A percentile compares a stretch with the other conserved stretches of the same genome.
These are phyloP conservation scores for Lactifluus pinguis DNA, from an alignment of 768 basidiomycete species.

Conservation along the genomic window DNA sequence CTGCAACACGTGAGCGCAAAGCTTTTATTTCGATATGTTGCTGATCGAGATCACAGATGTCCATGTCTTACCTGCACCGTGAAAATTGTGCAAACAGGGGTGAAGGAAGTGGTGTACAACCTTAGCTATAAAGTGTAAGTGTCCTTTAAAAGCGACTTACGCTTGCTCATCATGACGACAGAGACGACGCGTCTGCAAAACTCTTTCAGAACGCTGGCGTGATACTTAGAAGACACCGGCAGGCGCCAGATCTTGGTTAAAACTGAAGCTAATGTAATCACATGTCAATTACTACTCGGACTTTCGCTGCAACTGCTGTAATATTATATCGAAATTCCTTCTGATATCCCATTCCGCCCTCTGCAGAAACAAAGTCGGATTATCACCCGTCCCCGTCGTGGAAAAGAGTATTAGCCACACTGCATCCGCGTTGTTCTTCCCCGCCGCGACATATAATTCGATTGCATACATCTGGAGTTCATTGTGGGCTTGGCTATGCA, in stretches of 20 bases:
- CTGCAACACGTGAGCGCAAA: constrained; percentile 82
- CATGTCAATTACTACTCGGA: background rate
- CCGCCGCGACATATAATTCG: constrained; percentile 54
- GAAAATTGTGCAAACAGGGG: constrained; percentile 94
- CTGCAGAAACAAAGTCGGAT: constrained; percentile 41
- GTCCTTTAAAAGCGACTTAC: background rate
- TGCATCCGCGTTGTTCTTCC: constrained; percentile 59
- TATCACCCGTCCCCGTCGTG: constrained; percentile 37
- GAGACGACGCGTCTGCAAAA: constrained; percentile 73
- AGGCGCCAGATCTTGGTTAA: constrained; percentile 24
- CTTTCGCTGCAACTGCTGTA: constrained; percentile 5
- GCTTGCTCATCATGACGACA: constrained; percentile 24
- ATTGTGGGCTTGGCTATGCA: constrained; percentile 54
- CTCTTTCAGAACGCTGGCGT: constrained; percentile 79
- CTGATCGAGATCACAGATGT: constrained; percentile 47
- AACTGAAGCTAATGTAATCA: background rate
- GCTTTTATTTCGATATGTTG: constrained; percentile 4
- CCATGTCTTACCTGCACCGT: constrained; percentile 95
- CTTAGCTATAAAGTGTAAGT: constrained; percentile 89
- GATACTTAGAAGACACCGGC: constrained; percentile 62
- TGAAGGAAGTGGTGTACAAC: constrained; percentile 90
- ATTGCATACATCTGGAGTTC: constrained; percentile 66
- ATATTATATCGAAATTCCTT: constrained; percentile 27
- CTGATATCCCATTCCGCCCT: constrained; percentile 57
- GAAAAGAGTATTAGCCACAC: constrained; percentile 72